A percentile compares a stretch with the other conserved stretches of the same genome.
phyloP scores from a whole-genome alignment of 202 grass and related monocot genomes.

The Eragrostis tef region DNA sequence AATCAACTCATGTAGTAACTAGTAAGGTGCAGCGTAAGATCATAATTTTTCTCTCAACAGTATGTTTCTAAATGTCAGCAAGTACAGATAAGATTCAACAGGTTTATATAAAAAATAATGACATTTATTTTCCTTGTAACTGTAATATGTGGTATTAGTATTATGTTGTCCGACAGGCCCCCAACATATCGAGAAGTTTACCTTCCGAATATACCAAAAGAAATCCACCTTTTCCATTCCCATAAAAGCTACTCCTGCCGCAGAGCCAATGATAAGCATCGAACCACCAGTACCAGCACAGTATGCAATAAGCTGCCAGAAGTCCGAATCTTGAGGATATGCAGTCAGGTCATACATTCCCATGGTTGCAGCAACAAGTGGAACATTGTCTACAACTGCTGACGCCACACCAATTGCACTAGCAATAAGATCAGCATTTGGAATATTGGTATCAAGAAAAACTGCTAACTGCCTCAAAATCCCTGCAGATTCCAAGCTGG shows the following conservation, averaged over 20 bases:
- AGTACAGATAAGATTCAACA: constrained; percentile 23
- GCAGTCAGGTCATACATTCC: constrained; percentile 93
- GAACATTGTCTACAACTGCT: constrained; percentile 95
- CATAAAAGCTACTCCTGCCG: constrained; percentile 97
- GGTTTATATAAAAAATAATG: no score
- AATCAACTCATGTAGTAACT: constrained; percentile 27
- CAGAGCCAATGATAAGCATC: constrained; percentile 97
- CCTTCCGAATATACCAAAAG: constrained; percentile 98
- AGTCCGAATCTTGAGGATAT: constrained; percentile 88
- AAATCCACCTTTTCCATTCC: constrained; percentile 97
- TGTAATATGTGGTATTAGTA: background rate
- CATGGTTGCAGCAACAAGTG: constrained; percentile 94
- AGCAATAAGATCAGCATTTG: constrained; percentile 81
- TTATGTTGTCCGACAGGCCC: background rate
- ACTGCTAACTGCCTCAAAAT: constrained; percentile 85
- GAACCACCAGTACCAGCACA: constrained; percentile 96
- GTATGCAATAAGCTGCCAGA: constrained; percentile 93
- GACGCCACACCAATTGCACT: constrained; percentile 80
- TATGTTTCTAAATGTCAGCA: constrained; percentile 4
- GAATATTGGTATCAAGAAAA: constrained; percentile 86
- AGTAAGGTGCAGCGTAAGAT: constrained; percentile 5
- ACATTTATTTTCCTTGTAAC: background rate
- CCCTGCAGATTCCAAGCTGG: constrained; percentile 93
- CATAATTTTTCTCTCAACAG: background rate
- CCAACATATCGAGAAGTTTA: constrained; percentile 39